These are phyloP conservation scores for Citrus hindsii DNA, from an alignment of 345 rosid genomes.

Conservation along the genomic window DNA sequence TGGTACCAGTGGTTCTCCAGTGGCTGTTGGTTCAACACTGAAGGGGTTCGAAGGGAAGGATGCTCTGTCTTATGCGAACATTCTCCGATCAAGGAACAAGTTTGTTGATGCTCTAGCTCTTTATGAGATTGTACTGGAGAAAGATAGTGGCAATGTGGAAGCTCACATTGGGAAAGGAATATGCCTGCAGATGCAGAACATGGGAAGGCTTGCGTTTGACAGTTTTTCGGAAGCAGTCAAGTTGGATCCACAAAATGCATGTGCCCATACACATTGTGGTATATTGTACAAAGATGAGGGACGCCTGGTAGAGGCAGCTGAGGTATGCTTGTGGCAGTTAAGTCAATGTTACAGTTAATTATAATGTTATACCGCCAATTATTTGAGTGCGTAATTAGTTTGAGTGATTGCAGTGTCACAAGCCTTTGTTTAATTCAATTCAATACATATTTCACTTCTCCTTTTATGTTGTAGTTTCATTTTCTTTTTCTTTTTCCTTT, in stretches of 20 bases:
- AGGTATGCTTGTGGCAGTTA: constrained; percentile 46
- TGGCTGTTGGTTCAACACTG: constrained; percentile 26
- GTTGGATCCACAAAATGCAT: constrained; percentile 87
- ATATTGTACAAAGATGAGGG: constrained; percentile 96
- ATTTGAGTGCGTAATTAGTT: background rate
- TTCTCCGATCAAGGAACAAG: constrained; percentile 94
- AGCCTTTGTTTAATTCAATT: background rate
- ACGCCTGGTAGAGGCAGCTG: constrained; percentile 87
- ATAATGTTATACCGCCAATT: background rate
- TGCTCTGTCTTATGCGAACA: constrained; percentile 75
- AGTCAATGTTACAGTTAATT: constrained; percentile 6
- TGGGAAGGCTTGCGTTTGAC: constrained; percentile 79
- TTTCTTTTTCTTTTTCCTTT: no score
- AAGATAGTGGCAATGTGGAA: constrained; percentile 68
- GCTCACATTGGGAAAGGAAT: constrained; percentile 96
- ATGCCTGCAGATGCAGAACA: constrained; percentile 92
- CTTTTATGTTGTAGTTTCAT: background rate
- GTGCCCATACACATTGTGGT: constrained; percentile 94
- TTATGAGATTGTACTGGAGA: constrained; percentile 72
- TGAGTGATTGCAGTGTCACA: background rate
- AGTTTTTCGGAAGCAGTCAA: constrained; percentile 86
- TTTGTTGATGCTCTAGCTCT: constrained; percentile 82
- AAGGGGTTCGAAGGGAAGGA: constrained; percentile 62
- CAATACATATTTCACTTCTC: background rate
- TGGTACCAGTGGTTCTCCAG: constrained; percentile 33